Conservation (phyloP, 2,329 filamentous ascomycete species). For the Dactylellina drechsleri region DNA sequence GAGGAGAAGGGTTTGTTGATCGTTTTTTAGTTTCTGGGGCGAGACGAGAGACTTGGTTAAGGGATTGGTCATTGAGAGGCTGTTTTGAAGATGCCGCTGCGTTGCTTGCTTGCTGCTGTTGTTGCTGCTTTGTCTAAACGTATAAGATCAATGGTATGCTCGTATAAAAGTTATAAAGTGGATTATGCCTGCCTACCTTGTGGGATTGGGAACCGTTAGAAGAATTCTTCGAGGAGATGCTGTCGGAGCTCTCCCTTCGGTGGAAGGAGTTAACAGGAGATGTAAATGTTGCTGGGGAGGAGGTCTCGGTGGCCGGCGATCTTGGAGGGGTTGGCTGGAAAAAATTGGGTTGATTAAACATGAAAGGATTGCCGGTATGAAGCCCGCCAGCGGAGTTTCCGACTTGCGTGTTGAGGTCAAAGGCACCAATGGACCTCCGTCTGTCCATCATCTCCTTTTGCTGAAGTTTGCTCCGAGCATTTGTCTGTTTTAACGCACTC, state of each 20-base stretch:
- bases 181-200: conserved; percentile 31
- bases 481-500: conserved; percentile 31
- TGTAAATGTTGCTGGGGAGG: conserved; percentile 47
- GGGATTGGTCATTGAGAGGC: conserved; percentile 19
- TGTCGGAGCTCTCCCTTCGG: conserved; percentile 46
- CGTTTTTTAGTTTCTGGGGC: conserved; percentile 75
- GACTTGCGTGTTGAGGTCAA: conserved; percentile 53
- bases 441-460: conserved; percentile 57
- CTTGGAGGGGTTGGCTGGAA: conserved; percentile 51
- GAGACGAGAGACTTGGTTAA: conserved; percentile 7
- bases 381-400: conserved; percentile 48
- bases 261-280: conserved; percentile 44
- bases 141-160: conserved; percentile 3
- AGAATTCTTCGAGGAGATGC: conserved; percentile 47
- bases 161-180: neutral
- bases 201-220: conserved; percentile 46
- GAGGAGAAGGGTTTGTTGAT: conserved; percentile 74
- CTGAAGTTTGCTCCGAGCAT: conserved; percentile 37
- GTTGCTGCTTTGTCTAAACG: conserved; percentile 14
- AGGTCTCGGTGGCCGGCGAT: conserved; percentile 47
- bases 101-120: conserved; percentile 26
- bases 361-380: conserved; percentile 52
- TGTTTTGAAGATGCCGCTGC: conserved; percentile 64
- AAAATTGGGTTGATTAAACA: conserved; percentile 52
- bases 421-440: conserved; percentile 58